phyloP scores from a whole-genome alignment of 1,284 basidiomycete species.

The Trametes hirsuta region DNA sequence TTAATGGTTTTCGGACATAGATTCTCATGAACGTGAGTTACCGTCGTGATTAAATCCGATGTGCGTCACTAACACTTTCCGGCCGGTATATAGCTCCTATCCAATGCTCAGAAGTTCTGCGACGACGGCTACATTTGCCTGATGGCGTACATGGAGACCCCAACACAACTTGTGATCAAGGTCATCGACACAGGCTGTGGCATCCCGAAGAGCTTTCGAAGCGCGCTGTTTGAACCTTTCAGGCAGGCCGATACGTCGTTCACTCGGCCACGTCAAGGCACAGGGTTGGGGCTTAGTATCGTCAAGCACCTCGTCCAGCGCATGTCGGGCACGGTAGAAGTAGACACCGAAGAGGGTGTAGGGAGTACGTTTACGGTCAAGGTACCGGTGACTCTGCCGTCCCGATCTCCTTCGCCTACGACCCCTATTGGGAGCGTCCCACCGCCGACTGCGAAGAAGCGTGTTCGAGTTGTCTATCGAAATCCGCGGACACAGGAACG shows the following conservation, averaged over 20 bases:
- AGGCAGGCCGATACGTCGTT: constrained; percentile 36
- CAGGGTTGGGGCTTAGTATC: constrained; percentile 37
- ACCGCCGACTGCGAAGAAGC: constrained; percentile 12
- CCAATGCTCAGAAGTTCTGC: constrained; percentile 38
- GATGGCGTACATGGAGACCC: constrained; percentile 26
- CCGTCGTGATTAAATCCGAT: not conserved
- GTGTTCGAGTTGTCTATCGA: constrained; percentile 30
- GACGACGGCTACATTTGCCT: constrained; percentile 35
- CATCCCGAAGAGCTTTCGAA: constrained; percentile 35
- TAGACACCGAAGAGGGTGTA: constrained; percentile 32
- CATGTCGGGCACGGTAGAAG: constrained; percentile 36
- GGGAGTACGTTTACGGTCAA: constrained; percentile 35
- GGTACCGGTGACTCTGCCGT: constrained; percentile 28
- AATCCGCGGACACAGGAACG: constrained; percentile 28
- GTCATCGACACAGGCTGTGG: constrained; percentile 37
- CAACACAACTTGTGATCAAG: constrained; percentile 28
- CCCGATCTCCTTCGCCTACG: constrained; percentile 15
- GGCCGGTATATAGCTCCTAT: constrained; percentile 28
- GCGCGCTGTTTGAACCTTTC: constrained; percentile 36
- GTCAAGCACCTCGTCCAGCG: constrained; percentile 38
- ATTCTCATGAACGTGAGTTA: constrained; percentile 35
- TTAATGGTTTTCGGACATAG: constrained; percentile 8
- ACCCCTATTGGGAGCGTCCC: not conserved
- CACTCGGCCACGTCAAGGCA: constrained; percentile 34
- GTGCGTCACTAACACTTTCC: not conserved